Evolutionary conservation across 1,284 basidiomycete genomes (phyloP), one percentile per base, ranked within the genome.

Genomic region (Leccinum fuscescens): DNA sequence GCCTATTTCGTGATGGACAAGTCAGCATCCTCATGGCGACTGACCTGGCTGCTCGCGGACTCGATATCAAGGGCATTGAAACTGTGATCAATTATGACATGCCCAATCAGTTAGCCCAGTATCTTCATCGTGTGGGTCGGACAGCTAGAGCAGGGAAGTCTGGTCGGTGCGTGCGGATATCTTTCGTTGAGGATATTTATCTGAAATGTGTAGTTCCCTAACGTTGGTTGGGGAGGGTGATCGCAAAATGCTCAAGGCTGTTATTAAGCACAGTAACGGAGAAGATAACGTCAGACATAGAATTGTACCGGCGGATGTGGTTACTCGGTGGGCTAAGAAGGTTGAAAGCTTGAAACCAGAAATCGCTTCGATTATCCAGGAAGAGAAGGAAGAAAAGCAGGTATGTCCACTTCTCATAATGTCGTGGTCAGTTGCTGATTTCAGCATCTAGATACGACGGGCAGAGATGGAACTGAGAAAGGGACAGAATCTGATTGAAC

Each of bases 71-170:
- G 70, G 96, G 95, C 17, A 90, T 98, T n/a, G 92, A 97, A 71
- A 96, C 94, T 0, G 94, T 98, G 60, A 94, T 98, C 73, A 98
- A 98, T 76, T 98, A 95, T 73, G 96, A 98, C 75, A 97, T 98
- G 96, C 96, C 96, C 3, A 85, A 86, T 17, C 93, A 96, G 70
- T 81, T 98, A 46, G 88, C 94, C 11, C 94, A 96, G 70, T 99
- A 99, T 77, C 82, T 98, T 39, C 96, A 99, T 76, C 91, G 96
- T 62, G 96, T 98, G 24, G 96, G 96, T 67, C 86, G 96, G 75
- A 99, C 96, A 39, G 96, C 96, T 20, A 89, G 96, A 75, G 96
- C 96, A 3, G 96, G 96, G 4, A 86, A 86, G 67, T 90, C 91
- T 72, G 96, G 96, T 75, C 86, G 95, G 90, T 93, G 67, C 65